phyloP scores from a whole-genome alignment of 2,329 filamentous ascomycete genomes.

The Dryadomyces quercivorus region DNA sequence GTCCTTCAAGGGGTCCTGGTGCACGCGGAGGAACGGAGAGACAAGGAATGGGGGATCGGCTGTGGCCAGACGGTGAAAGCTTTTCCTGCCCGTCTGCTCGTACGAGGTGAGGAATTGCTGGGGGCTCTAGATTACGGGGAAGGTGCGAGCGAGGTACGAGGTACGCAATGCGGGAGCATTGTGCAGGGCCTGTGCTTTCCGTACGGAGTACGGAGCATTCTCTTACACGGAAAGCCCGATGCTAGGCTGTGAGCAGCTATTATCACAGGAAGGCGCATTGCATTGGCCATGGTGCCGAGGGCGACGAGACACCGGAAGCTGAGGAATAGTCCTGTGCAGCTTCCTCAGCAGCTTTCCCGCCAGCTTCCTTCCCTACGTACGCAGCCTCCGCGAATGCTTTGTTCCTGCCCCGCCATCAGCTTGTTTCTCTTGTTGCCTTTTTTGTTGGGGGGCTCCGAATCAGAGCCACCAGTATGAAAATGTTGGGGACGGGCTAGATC shows the following conservation, averaged over 20 bases:
- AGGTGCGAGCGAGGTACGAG: too few relatives aligned
- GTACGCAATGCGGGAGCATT: too few relatives aligned
- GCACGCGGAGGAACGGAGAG: background rate
- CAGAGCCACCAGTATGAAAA: background rate
- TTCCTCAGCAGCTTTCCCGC: too few relatives aligned
- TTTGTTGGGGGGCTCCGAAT: conserved; percentile 1
- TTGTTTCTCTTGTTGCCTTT: background rate
- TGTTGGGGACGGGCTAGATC: conserved; percentile 1
- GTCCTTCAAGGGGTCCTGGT: background rate
- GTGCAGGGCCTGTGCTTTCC: too few relatives aligned
- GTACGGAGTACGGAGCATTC: too few relatives aligned
- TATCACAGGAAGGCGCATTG: too few relatives aligned
- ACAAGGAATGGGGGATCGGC: background rate
- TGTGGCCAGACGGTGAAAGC: background rate
- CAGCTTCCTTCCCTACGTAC: background rate
- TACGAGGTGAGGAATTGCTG: background rate
- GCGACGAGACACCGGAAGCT: too few relatives aligned
- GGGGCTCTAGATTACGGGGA: background rate
- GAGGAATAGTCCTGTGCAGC: too few relatives aligned
- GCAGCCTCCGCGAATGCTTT: background rate
- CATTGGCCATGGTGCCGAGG: too few relatives aligned
- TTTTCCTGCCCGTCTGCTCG: background rate
- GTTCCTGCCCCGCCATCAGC: background rate
- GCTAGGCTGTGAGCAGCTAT: too few relatives aligned
- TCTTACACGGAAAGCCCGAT: too few relatives aligned